Conservation (phyloP, 257 asterid species). For the Plantago ovata region DNA sequence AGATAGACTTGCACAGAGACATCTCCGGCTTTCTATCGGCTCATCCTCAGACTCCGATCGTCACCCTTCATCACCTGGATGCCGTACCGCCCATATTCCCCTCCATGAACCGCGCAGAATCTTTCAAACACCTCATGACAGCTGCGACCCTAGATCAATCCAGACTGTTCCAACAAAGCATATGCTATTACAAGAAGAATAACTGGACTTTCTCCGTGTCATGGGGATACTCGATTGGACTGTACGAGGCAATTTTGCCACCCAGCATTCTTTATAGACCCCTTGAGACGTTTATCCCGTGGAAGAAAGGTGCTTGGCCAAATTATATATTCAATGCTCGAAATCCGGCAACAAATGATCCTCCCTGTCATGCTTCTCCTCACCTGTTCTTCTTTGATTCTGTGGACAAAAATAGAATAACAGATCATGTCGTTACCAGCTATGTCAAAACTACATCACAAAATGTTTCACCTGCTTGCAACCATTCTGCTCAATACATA, state of each 20-base stretch:
- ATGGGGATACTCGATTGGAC: constrained; percentile 50
- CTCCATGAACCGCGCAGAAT: constrained; percentile 25
- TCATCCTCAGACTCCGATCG: constrained; percentile 40
- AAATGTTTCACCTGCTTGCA: neutral
- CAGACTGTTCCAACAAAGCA: constrained; percentile 36
- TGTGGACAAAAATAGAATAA: constrained; percentile 7
- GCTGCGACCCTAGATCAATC: constrained; percentile 35
- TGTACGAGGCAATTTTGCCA: constrained; percentile 30
- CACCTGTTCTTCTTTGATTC: constrained; percentile 25
- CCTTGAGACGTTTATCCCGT: constrained; percentile 27
- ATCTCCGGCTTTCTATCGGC: constrained; percentile 42
- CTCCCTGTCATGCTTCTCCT: constrained; percentile 31
- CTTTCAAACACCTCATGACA: constrained; percentile 35
- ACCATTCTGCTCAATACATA: constrained; percentile 20
- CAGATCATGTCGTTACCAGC: constrained; percentile 17
- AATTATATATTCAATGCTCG: constrained; percentile 32
- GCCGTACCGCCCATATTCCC: constrained; percentile 46
- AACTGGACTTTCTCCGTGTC: constrained; percentile 45
- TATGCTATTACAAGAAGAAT: constrained; percentile 32
- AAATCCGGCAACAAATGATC: neutral
- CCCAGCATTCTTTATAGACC: constrained; percentile 39
- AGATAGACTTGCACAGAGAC: constrained; percentile 41
- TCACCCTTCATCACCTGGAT: constrained; percentile 52
- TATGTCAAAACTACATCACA: constrained; percentile 15
- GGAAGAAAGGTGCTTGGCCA: constrained; percentile 31